A percentile compares a stretch with the other conserved stretches of the same genome.
Conservation (phyloP, 1,284 basidiomycete species). For the Tetrapyrgos nigripes region DNA sequence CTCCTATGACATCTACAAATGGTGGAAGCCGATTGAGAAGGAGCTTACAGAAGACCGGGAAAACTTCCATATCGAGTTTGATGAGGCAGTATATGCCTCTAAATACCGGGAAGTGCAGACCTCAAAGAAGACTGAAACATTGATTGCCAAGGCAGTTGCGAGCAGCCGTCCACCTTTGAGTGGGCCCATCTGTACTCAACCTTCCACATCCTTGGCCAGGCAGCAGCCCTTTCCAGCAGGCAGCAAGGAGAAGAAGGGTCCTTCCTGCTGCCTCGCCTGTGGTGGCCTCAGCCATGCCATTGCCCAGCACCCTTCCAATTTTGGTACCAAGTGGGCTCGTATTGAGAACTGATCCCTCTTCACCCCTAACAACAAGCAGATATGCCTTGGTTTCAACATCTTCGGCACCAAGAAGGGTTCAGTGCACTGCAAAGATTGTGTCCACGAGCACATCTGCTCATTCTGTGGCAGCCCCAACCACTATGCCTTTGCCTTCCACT, state of each 20-base stretch:
- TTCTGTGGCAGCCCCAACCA: not conserved
- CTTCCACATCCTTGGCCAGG: too few relatives aligned
- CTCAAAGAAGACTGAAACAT: too few relatives aligned
- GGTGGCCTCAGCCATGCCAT: not conserved
- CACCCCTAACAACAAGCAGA: not conserved
- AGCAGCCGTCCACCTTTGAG: too few relatives aligned
- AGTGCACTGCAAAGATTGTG: not conserved
- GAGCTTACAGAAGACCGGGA: too few relatives aligned
- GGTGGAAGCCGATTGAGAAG: too few relatives aligned
- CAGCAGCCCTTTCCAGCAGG: constrained; percentile 3
- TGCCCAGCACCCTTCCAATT: not conserved
- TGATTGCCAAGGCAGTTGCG: too few relatives aligned
- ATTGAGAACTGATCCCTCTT: not conserved
- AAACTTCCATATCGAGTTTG: too few relatives aligned
- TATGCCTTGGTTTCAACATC: constrained; percentile 7
- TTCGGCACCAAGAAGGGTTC: not conserved
- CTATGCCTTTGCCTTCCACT: not conserved
- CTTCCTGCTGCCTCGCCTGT: constrained; percentile 7
- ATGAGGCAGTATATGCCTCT: too few relatives aligned
- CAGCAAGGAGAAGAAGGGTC: not conserved
- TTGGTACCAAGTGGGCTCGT: not conserved
- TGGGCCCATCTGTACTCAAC: too few relatives aligned
- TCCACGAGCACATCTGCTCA: too few relatives aligned
- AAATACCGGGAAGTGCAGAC: too few relatives aligned
- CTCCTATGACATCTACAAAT: too few relatives aligned